Evolutionary conservation across 1,139 yeast genomes (phyloP), one percentile per base, ranked within the genome.

Genomic region (Scheffersomyces insectosa): DNA sequence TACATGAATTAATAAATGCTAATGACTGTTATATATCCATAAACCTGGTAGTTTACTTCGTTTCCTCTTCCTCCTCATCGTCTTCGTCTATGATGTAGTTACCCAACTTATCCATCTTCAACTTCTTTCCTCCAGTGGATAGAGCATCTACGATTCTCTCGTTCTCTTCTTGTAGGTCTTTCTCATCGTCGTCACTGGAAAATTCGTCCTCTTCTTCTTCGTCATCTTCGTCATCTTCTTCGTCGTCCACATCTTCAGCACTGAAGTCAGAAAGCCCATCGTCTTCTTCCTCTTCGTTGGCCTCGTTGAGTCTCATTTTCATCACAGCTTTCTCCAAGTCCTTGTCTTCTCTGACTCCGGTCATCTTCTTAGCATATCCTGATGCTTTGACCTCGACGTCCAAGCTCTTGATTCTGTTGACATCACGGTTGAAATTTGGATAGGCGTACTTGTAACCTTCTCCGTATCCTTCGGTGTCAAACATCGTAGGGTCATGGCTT

Each of bases 371-470:
- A 40, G 84, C 82, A 62, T 80, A 89, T 1, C 99, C 99, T 1
- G 97, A 88, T 0, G 99, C 99, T 56, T 85, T 84, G 4, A 93
- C 95, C 50, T 84, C 82, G 12, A 83, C 77, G 67, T 93, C 99
- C 52, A 93, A 73, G 45, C 80, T 79, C 39, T 80, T 85, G 11
- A 65, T 70, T 58, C 97, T 79, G 46, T 70, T 52, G 3, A 93
- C 83, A 60, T 93, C 97, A 53, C 93, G 75, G 32, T 73, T 71
- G 65, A 91, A 89, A 41, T 75, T 79, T 1, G 99, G 99, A 57
- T 84, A 88, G 16, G 90, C 87, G 52, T 86, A 79, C 56, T 75
- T 82, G 62, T 71, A 86, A 11, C 93, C 95, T 29, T 84, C 90
- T 16, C 95, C 95, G 56, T 65, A 87, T 1, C 95, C 95, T 39